Evolutionary conservation across 352 stramenopile genomes (phyloP).

Genomic region (Phytophthora pisi): DNA sequence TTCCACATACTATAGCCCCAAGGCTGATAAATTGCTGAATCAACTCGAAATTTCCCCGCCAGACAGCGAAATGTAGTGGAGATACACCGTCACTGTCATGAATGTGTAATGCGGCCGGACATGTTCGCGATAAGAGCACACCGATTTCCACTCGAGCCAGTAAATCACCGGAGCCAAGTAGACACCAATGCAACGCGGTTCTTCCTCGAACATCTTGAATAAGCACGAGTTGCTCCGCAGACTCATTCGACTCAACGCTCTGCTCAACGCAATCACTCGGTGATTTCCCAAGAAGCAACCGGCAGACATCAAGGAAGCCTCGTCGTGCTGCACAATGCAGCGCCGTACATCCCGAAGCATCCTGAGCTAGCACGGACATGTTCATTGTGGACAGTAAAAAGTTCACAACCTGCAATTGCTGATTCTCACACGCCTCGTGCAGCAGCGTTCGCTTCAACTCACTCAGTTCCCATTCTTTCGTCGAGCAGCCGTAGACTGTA

Average conservation of each 20-base stretch:
- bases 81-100: slow-evolving; percentile 44
- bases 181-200: slow-evolving; percentile 59
- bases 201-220: slow-evolving; percentile 46
- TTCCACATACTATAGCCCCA: slow-evolving; percentile 43
- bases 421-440: slow-evolving; percentile 57
- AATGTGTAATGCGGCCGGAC: slow-evolving; percentile 42
- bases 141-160: slow-evolving; percentile 13
- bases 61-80: slow-evolving; percentile 58
- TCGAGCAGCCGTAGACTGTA: slow-evolving; percentile 25
- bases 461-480: slow-evolving; percentile 20
- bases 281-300: slow-evolving; percentile 38
- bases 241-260: slow-evolving; percentile 1
- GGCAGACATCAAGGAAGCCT: slow-evolving; percentile 48
- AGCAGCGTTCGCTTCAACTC: slow-evolving; percentile 50
- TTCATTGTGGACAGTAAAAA: slow-evolving; percentile 38
- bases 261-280: not conserved
- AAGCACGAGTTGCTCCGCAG: slow-evolving; percentile 35
- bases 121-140: slow-evolving; percentile 37
- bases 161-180: slow-evolving; percentile 19
- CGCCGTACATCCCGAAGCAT: slow-evolving; percentile 47
- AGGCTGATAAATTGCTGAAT: slow-evolving; percentile 49
- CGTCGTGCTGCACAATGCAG: slow-evolving; percentile 59
- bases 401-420: slow-evolving; percentile 29
- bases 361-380: slow-evolving; percentile 19
- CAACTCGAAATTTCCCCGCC: slow-evolving; percentile 33